Base-by-base conservation (phyloP, 2,329 filamentous ascomycete species). In the Ascochyta pisi region DNA sequence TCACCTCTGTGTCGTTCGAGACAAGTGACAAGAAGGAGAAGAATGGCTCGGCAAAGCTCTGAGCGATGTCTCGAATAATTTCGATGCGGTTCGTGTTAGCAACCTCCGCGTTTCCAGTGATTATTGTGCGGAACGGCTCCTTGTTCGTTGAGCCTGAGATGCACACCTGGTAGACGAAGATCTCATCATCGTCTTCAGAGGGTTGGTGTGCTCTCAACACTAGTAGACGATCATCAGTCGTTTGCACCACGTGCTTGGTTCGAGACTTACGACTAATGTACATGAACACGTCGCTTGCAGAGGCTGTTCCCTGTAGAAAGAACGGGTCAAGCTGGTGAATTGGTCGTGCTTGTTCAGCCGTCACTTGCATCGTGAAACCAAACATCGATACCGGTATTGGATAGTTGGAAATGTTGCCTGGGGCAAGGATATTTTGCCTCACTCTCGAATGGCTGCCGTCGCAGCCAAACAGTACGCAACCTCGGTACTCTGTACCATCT, bases 291-390 rank as follows among this genome's bases (percentile, higher is more conserved):
- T 54, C 35, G 33, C 27, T 54, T 19, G 47, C 26, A 33, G 54
- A 54, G 13, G 46, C 46, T 35, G 54, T 57, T 6, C 55, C 61
- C 27, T 63, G 61, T 9, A 63, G 35, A 15, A 61, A 59, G 44
- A 61, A 61, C 8, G 61, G 53, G 44, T 63, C 61, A 2, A 63
- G 50, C 8, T 50, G 44, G 2, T 39, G 58, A 13, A 63, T 55
- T 16, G 47, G 45, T 31, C 37, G 43, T 5, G 58, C 56, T 50
- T 61, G 42, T 12, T 33, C 40, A n/a, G 50, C 34, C 6, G 41
- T 53, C 31, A 63, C 37, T 13, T 52, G 42, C 40, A 55, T 23
- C 10, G 58, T 59, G 19, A 57, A 57, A 1, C 61, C 61, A 33
- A 61, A 51, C 37, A 63, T 46, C 6, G 26, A 37, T 3, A 62